Conservation (phyloP, 805 yeast species). For the Trichomonascus vanleenenianus region DNA sequence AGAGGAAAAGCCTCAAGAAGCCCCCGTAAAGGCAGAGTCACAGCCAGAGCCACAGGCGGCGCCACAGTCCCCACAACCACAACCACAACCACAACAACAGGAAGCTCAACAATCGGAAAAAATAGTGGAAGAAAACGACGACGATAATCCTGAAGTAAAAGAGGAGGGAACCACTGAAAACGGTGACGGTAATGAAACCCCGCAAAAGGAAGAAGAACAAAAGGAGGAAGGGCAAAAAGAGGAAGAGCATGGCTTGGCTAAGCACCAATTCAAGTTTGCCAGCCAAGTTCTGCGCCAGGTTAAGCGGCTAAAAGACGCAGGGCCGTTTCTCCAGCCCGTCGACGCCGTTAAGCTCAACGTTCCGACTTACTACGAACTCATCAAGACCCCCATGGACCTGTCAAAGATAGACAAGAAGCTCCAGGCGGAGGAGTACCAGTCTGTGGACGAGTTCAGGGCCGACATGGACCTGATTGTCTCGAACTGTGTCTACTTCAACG, state of each 20-base stretch:
- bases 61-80: constrained; percentile 1
- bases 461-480: constrained; percentile 80
- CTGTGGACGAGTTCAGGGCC: constrained; percentile 56
- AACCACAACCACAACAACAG: constrained; percentile 1
- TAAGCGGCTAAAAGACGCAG: constrained; percentile 85
- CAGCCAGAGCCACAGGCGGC: background rate
- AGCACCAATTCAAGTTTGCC: constrained; percentile 78
- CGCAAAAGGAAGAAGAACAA: background rate
- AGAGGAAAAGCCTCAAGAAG: background rate
- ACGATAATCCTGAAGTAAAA: background rate
- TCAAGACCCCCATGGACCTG: constrained; percentile 87
- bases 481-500: constrained; percentile 81
- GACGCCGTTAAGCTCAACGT: constrained; percentile 82
- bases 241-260: constrained; percentile 23
- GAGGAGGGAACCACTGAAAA: background rate
- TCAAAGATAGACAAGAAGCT: constrained; percentile 83
- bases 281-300: constrained; percentile 74
- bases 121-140: background rate
- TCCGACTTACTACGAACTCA: constrained; percentile 80
- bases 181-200: background rate
- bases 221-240: constrained; percentile 10
- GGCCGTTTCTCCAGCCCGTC: constrained; percentile 83
- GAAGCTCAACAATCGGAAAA: background rate
- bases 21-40: background rate
- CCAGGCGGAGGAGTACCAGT: constrained; percentile 58